Percentiles rank a stretch among this genome's conserved stretches.
These are phyloP conservation scores for Orbilia javanica DNA, from an alignment of 2,329 filamentous ascomycete genomes.

Conservation along the genomic window DNA sequence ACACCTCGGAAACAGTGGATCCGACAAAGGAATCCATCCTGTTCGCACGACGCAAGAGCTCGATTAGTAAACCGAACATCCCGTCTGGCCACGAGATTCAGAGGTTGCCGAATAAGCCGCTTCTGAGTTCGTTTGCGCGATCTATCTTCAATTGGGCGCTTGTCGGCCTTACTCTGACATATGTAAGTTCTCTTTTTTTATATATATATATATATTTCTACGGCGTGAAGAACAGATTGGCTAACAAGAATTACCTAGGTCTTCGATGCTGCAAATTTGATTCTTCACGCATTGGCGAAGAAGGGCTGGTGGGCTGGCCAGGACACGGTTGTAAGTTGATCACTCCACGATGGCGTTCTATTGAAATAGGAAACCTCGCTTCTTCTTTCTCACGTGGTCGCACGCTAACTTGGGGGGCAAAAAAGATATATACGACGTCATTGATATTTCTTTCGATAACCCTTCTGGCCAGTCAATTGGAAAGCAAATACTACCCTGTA, in stretches of 20 bases:
- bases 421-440: conserved; percentile 59
- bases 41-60: conserved; percentile 66
- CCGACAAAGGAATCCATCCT: conserved; percentile 71
- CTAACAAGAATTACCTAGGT: conserved; percentile 23
- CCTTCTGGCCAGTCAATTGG: conserved; percentile 81
- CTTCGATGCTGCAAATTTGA: conserved; percentile 77
- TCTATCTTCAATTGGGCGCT: conserved; percentile 81
- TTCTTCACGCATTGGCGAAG: conserved; percentile 78
- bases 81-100: conserved; percentile 67
- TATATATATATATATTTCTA: too few relatives aligned
- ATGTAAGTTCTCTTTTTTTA: conserved; percentile 69
- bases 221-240: not conserved
- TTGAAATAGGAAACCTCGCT: conserved; percentile 21
- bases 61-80: conserved; percentile 63
- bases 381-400: too few relatives aligned
- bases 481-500: conserved; percentile 84
- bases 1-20: conserved; percentile 65
- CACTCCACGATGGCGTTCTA: conserved; percentile 43
- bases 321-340: conserved; percentile 63
- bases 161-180: conserved; percentile 77
- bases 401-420: conserved; percentile 62
- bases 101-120: conserved; percentile 66
- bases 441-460: conserved; percentile 90
- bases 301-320: conserved; percentile 84
- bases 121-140: conserved; percentile 76